Percentiles rank a stretch among this genome's conserved stretches.
These are phyloP conservation scores for Leccinum rimulosum DNA, from an alignment of 768 basidiomycete species.

Conservation along the genomic window DNA sequence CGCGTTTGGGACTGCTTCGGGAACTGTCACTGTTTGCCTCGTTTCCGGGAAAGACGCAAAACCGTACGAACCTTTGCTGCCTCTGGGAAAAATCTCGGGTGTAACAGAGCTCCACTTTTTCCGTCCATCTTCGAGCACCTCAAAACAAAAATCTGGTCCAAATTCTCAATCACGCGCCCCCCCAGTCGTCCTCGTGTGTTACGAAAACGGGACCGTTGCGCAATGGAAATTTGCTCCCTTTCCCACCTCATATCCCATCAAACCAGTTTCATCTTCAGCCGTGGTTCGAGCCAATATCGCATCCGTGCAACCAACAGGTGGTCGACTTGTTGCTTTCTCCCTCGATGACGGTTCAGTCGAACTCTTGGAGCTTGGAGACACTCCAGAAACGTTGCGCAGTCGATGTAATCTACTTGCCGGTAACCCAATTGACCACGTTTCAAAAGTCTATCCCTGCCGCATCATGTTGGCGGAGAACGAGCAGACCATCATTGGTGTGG, in stretches of 20 bases:
- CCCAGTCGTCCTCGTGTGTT: slow-evolving; percentile 44
- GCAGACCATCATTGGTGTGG: slow-evolving; percentile 56
- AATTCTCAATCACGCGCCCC: slow-evolving; percentile 9
- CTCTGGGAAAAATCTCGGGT: slow-evolving; percentile 43
- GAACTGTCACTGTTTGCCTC: slow-evolving; percentile 63
- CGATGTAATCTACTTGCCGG: slow-evolving; percentile 59
- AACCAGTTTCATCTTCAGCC: slow-evolving; percentile 40
- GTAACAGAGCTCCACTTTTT: slow-evolving; percentile 55
- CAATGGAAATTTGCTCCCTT: slow-evolving; percentile 43
- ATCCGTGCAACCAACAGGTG: slow-evolving; percentile 45
- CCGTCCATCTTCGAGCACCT: slow-evolving; percentile 3
- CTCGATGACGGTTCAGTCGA: slow-evolving; percentile 68
- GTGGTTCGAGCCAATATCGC: slow-evolving; percentile 51
- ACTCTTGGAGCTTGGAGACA: slow-evolving; percentile 50
- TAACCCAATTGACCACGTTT: slow-evolving; percentile 51
- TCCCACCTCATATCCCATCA: slow-evolving; percentile 35
- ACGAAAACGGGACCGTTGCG: slow-evolving; percentile 58
- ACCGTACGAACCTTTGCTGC: slow-evolving; percentile 40
- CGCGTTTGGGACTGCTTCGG: slow-evolving; percentile 70
- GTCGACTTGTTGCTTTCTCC: slow-evolving; percentile 54
- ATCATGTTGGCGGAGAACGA: slow-evolving; percentile 49
- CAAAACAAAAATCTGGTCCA: slow-evolving; percentile 19
- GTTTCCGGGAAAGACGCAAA: slow-evolving; percentile 40
- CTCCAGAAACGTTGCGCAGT: slow-evolving; percentile 39
- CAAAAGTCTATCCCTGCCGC: slow-evolving; percentile 51